These are phyloP conservation scores for Neolecta irregularis DNA, from an alignment of 1,139 yeast species.

Conservation along the genomic window DNA sequence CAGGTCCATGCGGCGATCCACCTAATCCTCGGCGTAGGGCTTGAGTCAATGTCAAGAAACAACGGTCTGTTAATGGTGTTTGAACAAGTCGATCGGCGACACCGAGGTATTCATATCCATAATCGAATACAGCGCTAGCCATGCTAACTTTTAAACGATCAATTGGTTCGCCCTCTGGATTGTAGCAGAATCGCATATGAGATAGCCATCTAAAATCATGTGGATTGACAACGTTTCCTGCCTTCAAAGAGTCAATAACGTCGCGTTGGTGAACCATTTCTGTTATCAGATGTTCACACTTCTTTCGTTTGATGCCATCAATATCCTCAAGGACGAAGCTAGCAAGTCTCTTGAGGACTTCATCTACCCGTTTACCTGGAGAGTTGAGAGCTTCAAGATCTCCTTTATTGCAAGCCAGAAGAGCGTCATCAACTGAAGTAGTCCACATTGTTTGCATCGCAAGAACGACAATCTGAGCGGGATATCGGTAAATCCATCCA, in stretches of 20 bases:
- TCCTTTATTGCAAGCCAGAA: conserved; percentile 12
- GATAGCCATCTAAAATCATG: conserved; percentile 34
- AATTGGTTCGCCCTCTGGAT: conserved; percentile 23
- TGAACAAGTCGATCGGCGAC: conserved; percentile 56
- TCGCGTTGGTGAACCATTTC: conserved; percentile 52
- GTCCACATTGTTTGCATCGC: conserved; percentile 51
- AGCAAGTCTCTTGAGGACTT: conserved; percentile 23
- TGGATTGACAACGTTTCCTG: conserved; percentile 14
- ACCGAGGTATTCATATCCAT: conserved; percentile 80
- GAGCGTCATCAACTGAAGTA: conserved; percentile 25
- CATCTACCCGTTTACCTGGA: conserved; percentile 11
- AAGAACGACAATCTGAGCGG: conserved; percentile 46
- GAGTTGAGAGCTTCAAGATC: conserved; percentile 10
- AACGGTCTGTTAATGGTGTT: conserved; percentile 55
- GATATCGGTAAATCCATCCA: conserved; percentile 28
- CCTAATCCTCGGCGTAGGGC: conserved; percentile 63
- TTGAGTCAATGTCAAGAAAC: conserved; percentile 56
- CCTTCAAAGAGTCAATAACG: conserved; percentile 24
- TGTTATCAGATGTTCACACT: conserved; percentile 44
- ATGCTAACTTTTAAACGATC: conserved; percentile 35
- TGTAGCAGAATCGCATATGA: conserved; percentile 28
- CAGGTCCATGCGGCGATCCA: conserved; percentile 93
- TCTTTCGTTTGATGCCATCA: conserved; percentile 29
- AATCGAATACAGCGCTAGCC: conserved; percentile 36
- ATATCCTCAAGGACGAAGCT: conserved; percentile 23